phyloP scores from a whole-genome alignment of 306 rosid genomes.

The Glycine soja region DNA sequence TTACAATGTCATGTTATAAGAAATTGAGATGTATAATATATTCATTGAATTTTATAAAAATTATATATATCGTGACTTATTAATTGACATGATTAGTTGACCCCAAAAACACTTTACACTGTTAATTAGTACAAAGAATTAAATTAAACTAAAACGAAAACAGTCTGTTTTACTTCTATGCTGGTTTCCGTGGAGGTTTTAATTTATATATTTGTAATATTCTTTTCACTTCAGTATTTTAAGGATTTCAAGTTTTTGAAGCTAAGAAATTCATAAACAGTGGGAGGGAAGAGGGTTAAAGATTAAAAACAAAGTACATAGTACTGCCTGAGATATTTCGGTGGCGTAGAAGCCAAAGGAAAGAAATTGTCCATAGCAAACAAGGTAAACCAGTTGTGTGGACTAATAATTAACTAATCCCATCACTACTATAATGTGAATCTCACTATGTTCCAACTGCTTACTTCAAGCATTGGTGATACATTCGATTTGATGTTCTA shows the following conservation, averaged over 20 bases:
- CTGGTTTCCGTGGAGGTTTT: not conserved
- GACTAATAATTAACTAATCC: not conserved
- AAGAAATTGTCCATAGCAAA: constrained; percentile 44
- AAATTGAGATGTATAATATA: too few species aligned
- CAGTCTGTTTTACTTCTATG: not conserved
- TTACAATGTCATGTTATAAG: too few species aligned
- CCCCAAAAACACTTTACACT: too few species aligned
- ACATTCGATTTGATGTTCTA: constrained; percentile 59
- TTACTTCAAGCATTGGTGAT: constrained; percentile 65
- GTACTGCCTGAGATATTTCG: not conserved
- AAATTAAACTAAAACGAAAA: not conserved
- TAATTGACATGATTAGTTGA: not conserved
- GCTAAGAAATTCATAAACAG: not conserved
- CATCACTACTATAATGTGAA: constrained; percentile 17
- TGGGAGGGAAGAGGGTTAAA: not conserved
- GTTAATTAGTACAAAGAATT: not conserved
- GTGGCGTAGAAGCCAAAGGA: constrained; percentile 69
- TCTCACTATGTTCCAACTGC: constrained; percentile 61
- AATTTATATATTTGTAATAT: not conserved
- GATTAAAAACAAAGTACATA: not conserved
- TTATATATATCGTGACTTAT: too few species aligned
- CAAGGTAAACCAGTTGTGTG: constrained; percentile 36
- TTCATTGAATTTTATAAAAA: too few species aligned
- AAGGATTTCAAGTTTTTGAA: not conserved
- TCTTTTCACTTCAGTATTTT: not conserved